Conservation (phyloP, 148 eudicot genomes). For the Euryodendron excelsum region DNA sequence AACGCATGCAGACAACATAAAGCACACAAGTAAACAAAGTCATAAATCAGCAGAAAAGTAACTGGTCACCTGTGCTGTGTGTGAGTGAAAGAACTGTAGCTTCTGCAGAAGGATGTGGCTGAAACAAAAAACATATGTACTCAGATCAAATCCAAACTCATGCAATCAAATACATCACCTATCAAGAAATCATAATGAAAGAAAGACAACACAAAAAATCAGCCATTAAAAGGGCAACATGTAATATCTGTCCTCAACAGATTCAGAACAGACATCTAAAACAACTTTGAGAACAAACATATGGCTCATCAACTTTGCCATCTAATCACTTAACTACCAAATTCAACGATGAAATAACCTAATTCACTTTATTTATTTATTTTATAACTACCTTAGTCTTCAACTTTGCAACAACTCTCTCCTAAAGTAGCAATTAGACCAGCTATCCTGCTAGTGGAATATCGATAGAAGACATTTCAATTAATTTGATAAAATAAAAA, state of each 20-base stretch:
- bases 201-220: slow-evolving; percentile 3
- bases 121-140: too few relatives aligned
- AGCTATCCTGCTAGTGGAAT: neutral
- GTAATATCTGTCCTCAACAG: neutral
- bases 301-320: neutral
- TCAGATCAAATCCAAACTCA: too few relatives aligned
- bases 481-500: neutral
- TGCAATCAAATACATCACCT: too few relatives aligned
- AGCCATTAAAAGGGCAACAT: neutral
- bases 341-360: neutral
- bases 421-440: neutral
- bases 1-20: neutral
- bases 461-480: neutral
- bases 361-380: too few relatives aligned
- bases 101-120: too few relatives aligned
- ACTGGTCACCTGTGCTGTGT: slow-evolving; percentile 63
- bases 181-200: too few relatives aligned
- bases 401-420: neutral
- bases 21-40: neutral
- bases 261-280: slow-evolving; percentile 1
- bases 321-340: neutral
- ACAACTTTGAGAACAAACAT: neutral
- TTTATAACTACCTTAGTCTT: neutral
- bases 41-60: neutral
- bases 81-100: too few relatives aligned